Conservation (phyloP, 805 yeast species). For the Kuraishia cidri region DNA sequence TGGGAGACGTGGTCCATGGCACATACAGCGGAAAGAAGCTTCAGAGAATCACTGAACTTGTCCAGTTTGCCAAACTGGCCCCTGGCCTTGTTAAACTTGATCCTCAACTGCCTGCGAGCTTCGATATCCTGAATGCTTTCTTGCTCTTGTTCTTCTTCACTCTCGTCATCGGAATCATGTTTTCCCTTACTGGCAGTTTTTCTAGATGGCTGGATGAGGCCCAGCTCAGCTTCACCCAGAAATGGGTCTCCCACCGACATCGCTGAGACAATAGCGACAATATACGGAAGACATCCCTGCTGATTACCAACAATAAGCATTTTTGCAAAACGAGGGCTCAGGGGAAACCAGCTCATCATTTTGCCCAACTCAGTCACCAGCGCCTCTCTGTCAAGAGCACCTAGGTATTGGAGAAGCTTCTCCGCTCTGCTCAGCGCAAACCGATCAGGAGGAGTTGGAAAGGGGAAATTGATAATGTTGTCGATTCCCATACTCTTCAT, state of each 20-base stretch:
- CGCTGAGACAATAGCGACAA: constrained; percentile 89
- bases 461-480: constrained; percentile 85
- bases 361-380: constrained; percentile 71
- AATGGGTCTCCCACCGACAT: constrained; percentile 93
- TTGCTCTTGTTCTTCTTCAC: constrained; percentile 24
- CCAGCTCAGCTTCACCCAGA: constrained; percentile 64
- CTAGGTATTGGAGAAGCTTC: constrained; percentile 56
- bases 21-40: constrained; percentile 72
- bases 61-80: constrained; percentile 61
- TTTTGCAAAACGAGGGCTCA: constrained; percentile 89
- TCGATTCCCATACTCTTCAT: constrained; percentile 98
- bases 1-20: constrained; percentile 73
- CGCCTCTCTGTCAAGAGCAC: constrained; percentile 59
- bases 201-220: constrained; percentile 25
- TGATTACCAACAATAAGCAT: constrained; percentile 86
- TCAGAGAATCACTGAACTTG: constrained; percentile 64
- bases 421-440: constrained; percentile 55
- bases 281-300: constrained; percentile 72
- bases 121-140: constrained; percentile 28
- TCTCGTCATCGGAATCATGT: constrained; percentile 26
- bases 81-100: constrained; percentile 50
- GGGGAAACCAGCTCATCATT: constrained; percentile 84
- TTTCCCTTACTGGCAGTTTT: constrained; percentile 15
- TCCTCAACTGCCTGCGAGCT: constrained; percentile 28
- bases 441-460: constrained; percentile 87